Evolutionary conservation across 1,284 basidiomycete species (phyloP), one percentile per base, ranked within the genome.

Genomic region (Malassezia japonica): DNA sequence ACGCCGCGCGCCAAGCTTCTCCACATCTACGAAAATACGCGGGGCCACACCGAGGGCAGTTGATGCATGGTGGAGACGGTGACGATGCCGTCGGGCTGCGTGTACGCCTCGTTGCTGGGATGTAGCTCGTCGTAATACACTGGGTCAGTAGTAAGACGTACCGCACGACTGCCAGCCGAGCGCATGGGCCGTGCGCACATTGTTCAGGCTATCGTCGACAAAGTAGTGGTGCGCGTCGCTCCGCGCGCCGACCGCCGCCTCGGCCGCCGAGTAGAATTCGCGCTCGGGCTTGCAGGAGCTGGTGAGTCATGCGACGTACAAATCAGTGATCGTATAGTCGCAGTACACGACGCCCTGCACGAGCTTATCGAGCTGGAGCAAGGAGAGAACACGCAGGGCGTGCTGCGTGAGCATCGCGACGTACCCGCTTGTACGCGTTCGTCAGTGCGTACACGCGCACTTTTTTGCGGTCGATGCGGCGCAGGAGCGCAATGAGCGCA

Each of bases 331-430:
- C 7, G 77, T 74, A 61, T 91, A 91, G 74, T 91, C 82, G 66
- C 87, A 91, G 65, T 78, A 91, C 8, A 87, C 79, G 13, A 89
- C 71, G 12, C 81, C 85, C 61, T 91, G 87, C 49, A 91, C 77
- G 43, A 82, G 79, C 64, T 87, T 83, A 16, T 81, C 79, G 12
- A 91, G 74, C 40, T 81, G 77, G 32, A 91, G 77, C 28, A 90
- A 85, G 9, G 77, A 76, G 41, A 91, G 78, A 1, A 89, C 87
- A 24, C 88, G 80, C 59, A 80, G 76, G 5, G 88, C 87, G 70
- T 90, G 87, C 83, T 88, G 55, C 33, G 31, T 44, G 18, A 46
- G 37, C 35, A 40, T 36, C 33, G 32, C 10, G 2, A 55, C 55
- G 45, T 37, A 56, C 57, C 15, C 39, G 47, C 39, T 61, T 65